Base-by-base conservation (phyloP, 768 basidiomycete genomes). In the Lanmaoa rubissima region DNA sequence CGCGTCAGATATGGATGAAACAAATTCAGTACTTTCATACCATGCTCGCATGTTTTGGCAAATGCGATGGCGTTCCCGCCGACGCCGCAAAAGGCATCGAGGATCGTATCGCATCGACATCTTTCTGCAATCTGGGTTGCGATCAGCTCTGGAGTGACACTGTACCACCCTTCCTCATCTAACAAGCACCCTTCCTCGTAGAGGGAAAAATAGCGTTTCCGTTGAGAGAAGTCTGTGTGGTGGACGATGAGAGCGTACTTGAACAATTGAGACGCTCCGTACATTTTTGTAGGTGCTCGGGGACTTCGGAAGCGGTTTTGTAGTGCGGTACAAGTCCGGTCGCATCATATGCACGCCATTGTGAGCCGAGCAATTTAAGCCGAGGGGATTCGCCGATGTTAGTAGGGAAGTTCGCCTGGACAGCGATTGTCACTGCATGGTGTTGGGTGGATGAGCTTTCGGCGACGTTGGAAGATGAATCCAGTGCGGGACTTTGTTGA, bases 11-110 rank as follows among this genome's bases (percentile, higher is more conserved):
- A 53, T 8, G 41, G 44, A 40, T 5, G 16, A 19, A 39, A 41
- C 12, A 8, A 31, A 49, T 17, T 8, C 32, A 11, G 28, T 39
- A 26, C 21, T 12, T 1, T 71, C 87, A 57, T 65, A 97, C 96
- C 96, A 72, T 90, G 76, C 69, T 96, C 90, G 74, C 97, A 99
- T 3, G 94, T 97, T 69, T 88, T 84, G 3, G 97, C 97, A 72
- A 99, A 98, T 4, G 94, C 93, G 55, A 99, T 98, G 1, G 96
- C 85, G 66, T 99, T 99, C 16, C 96, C 97, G 28, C 97, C 97
- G 0, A 98, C 95, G 1, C 97, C 97, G 66, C 95, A 98, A 70
- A 98, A 99, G 0, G 94, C 92, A 67, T 98, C 97, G 36, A 96
- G 78, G 57, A 97, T 79, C 4, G 87, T 87, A 58, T 84, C 84